phyloP scores from a whole-genome alignment of 2,329 filamentous ascomycete species.

The Thelonectria blattea region DNA sequence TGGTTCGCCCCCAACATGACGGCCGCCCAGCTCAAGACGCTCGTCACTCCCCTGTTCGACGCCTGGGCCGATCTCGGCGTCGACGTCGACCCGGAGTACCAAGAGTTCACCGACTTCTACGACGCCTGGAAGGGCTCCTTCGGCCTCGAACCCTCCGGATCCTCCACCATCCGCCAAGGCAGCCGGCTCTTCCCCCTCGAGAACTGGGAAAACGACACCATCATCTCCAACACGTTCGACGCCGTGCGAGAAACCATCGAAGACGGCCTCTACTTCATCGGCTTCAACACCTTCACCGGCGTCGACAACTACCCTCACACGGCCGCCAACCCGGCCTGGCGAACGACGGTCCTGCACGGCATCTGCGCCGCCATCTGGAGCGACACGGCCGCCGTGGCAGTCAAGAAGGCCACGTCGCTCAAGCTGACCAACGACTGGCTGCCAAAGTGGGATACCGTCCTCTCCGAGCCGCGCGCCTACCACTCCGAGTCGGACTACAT shows the following conservation, averaged over 20 bases:
- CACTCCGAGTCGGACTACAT: constrained; percentile 59
- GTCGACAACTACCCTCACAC: constrained; percentile 19
- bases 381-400: constrained; percentile 14
- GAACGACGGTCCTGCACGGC: constrained; percentile 20
- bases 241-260: constrained; percentile 23
- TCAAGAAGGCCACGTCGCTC: constrained; percentile 19
- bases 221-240: constrained; percentile 19
- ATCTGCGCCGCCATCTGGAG: constrained; percentile 23
- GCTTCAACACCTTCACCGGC: constrained; percentile 24
- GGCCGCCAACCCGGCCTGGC: constrained; percentile 26
- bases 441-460: constrained; percentile 23
- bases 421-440: constrained; percentile 23
- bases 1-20: constrained; percentile 36
- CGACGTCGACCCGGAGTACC: constrained; percentile 31
- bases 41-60: constrained; percentile 46
- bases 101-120: constrained; percentile 35
- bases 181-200: constrained; percentile 28
- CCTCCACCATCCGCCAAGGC: constrained; percentile 34
- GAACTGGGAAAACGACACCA: constrained; percentile 23
- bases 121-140: constrained; percentile 36
- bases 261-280: constrained; percentile 25
- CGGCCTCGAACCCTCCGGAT: constrained; percentile 34
- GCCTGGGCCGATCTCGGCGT: constrained; percentile 41
- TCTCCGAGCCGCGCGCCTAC: constrained; percentile 53
- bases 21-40: constrained; percentile 21